phyloP scores from a whole-genome alignment of 768 basidiomycete species.

The Russula sp. region DNA sequence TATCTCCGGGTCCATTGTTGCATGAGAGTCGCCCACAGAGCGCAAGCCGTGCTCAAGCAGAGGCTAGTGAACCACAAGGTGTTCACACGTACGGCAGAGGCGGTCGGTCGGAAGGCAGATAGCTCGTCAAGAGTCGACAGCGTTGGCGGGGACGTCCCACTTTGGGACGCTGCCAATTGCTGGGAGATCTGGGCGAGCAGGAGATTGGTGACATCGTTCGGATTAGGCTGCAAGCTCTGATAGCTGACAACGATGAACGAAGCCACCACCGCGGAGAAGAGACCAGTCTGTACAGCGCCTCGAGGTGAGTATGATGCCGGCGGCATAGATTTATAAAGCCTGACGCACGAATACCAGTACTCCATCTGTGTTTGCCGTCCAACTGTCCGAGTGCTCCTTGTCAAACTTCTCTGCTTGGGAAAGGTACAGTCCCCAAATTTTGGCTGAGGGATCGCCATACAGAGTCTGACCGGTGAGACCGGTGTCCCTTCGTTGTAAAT shows the following conservation, averaged over 20 bases:
- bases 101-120: not conserved
- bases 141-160: not conserved
- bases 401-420: constrained; percentile 11
- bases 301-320: not conserved
- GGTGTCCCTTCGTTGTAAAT: not conserved
- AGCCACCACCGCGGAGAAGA: constrained; percentile 24
- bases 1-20: constrained; percentile 20
- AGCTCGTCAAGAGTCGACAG: not conserved
- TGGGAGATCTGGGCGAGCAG: constrained; percentile 18
- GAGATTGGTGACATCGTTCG: constrained; percentile 2
- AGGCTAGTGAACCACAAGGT: constrained; percentile 18
- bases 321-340: not conserved
- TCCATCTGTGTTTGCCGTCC: constrained; percentile 20
- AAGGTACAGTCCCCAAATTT: constrained; percentile 17
- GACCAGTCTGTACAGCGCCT: constrained; percentile 19
- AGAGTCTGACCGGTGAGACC: not conserved
- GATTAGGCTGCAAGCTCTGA: constrained; percentile 15
- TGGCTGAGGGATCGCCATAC: constrained; percentile 6
- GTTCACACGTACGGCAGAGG: constrained; percentile 15
- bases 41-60: constrained; percentile 9
- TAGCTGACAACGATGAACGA: constrained; percentile 22
- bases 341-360: constrained; percentile 17
- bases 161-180: constrained; percentile 1
- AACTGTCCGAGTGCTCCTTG: constrained; percentile 16
- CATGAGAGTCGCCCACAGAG: constrained; percentile 19